These are phyloP conservation scores for Pseudogymnoascus destructans DNA, from an alignment of 2,329 filamentous ascomycete genomes.

Conservation along the genomic window DNA sequence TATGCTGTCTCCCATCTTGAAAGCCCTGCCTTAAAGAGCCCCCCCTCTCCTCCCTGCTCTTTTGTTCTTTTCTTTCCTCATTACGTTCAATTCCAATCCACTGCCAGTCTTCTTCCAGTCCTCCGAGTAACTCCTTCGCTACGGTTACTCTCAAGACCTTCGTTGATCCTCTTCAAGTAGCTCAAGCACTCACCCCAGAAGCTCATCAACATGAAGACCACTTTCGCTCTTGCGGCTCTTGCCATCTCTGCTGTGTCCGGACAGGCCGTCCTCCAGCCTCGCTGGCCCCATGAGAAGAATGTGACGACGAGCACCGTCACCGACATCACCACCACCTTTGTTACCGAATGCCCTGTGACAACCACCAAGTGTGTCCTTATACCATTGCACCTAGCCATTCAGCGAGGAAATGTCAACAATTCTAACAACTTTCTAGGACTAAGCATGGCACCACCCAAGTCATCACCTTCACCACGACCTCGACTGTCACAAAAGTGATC, in stretches of 20 bases:
- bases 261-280: conserved; percentile 13
- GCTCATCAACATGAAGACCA: conserved; percentile 21
- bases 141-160: conserved; percentile 8
- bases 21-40: not conserved
- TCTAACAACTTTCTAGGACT: conserved; percentile 8
- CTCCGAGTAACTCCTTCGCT: conserved; percentile 8
- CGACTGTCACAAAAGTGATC: conserved; percentile 8
- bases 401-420: not conserved
- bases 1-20: not conserved
- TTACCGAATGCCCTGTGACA: conserved; percentile 19
- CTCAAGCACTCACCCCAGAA: not conserved
- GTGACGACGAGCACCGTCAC: conserved; percentile 15
- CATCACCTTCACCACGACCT: conserved; percentile 17
- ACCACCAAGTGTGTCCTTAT: conserved; percentile 14
- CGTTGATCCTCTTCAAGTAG: conserved; percentile 3
- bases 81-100: not conserved
- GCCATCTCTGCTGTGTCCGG: conserved; percentile 17
- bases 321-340: conserved; percentile 15
- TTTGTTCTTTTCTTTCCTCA: not conserved
- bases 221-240: conserved; percentile 19
- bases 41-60: not conserved
- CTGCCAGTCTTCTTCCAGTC: not conserved
- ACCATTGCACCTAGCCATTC: conserved; percentile 10
- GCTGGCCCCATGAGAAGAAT: not conserved
- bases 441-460: conserved; percentile 18